Evolutionary conservation across 2,329 filamentous ascomycete genomes (phyloP), one percentile per base, ranked within the genome.

Genomic region (Sclerotinia spermophila): DNA sequence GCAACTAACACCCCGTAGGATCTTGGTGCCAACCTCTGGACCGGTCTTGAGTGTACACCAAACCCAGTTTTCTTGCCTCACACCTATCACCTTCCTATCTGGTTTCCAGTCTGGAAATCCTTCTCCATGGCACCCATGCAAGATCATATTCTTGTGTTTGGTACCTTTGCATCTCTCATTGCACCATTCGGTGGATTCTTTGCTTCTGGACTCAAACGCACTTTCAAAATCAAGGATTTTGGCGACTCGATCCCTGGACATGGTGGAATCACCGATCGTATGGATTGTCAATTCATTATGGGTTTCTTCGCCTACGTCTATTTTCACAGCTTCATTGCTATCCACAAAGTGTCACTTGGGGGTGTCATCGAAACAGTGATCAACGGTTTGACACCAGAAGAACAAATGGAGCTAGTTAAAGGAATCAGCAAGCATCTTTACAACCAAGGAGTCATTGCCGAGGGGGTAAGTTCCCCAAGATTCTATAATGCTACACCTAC

Each of bases 231-330:
- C 86, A 99, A 99, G 86, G 96, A 99, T 83, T 99, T 99, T 83
- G 96, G 96, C 76, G 93, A 99, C 82, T 97, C 94, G 1, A 99
- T 99, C 76, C 96, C 96, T 1, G 96, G 96, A 33, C 96, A 99
- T 78, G 96, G 96, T 72, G 96, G 96, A 76, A 98, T 99, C 83
- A 99, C 96, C 24, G 96, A 99, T 80, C 92, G 96, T 73, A 98
- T 99, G 95, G 96, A 99, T 80, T 99, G 96, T 81, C 96, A 99
- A 80, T 99, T 99, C 83, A 98, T 98, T 84, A 99, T 99, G 96
- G 96, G 96, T 13, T 96, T 97, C 82, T 98, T 99, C 78, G 89
- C 95, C 24, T 98, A 94, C 84, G 94, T 99, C 87, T 99, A 99
- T 83, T 99, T 96, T 83, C 94, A 97, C 81, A 96, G 92, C 78